Conservation (phyloP, 805 yeast genomes). For the Kodamaea kaohsiungensis region DNA sequence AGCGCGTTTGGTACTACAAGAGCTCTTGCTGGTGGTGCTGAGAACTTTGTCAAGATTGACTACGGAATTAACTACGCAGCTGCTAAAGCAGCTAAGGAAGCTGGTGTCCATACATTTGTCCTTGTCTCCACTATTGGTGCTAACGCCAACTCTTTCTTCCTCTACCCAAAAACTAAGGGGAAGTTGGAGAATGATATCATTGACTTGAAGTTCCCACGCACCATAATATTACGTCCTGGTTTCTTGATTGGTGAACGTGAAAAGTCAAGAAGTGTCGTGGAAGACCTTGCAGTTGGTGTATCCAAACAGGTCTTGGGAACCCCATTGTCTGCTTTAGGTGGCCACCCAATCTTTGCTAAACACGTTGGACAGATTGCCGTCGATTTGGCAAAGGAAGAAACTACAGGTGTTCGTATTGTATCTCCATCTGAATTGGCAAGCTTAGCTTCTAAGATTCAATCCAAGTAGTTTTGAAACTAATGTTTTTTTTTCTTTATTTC, state of each 20-base stretch:
- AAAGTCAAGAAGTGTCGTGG: conserved; percentile 37
- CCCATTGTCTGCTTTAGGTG: conserved; percentile 10
- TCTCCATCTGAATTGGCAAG: conserved; percentile 21
- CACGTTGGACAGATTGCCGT: conserved; percentile 66
- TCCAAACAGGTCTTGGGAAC: conserved; percentile 25
- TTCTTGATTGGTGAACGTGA: conserved; percentile 64
- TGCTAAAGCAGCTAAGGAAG: conserved; percentile 72
- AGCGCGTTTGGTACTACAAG: conserved; percentile 78
- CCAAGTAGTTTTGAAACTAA: background rate
- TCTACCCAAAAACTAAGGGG: conserved; percentile 72
- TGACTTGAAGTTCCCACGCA: conserved; percentile 63
- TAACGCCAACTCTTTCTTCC: conserved; percentile 50
- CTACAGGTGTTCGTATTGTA: conserved; percentile 24
- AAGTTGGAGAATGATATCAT: conserved; percentile 68
- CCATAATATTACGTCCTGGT: conserved; percentile 81
- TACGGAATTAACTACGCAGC: conserved; percentile 66
- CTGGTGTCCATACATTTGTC: conserved; percentile 68
- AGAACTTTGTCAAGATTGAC: conserved; percentile 69
- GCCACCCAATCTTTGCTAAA: conserved; percentile 55
- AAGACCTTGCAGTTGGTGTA: conserved; percentile 29
- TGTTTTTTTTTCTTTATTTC: background rate
- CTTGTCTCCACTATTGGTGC: conserved; percentile 73
- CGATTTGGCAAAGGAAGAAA: conserved; percentile 29
- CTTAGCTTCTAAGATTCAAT: conserved; percentile 14
- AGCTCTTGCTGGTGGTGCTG: conserved; percentile 71